phyloP scores from a whole-genome alignment of 164 flowering plant genomes.

The Vitis amurensis region DNA sequence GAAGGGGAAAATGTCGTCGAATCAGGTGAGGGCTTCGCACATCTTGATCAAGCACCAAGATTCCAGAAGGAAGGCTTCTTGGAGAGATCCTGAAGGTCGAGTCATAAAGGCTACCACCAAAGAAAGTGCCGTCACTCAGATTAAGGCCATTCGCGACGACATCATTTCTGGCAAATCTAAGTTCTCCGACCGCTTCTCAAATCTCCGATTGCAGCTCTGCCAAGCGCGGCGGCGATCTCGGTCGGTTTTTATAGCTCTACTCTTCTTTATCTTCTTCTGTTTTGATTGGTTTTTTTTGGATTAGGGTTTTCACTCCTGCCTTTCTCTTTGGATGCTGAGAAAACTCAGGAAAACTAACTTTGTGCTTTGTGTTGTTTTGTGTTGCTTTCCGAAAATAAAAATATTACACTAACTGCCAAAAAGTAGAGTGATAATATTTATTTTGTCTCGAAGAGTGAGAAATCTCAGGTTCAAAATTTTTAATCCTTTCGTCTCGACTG shows the following conservation, averaged over 20 bases:
- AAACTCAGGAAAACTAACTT: background rate
- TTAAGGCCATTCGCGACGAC: constrained; percentile 61
- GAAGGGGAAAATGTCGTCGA: constrained; percentile 29
- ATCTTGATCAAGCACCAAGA: constrained; percentile 90
- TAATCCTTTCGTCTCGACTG: too few relatives aligned
- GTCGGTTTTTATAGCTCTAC: constrained; percentile 32
- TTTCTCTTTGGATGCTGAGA: background rate
- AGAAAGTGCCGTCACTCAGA: constrained; percentile 74
- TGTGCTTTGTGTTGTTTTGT: too few relatives aligned
- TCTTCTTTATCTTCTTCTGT: background rate
- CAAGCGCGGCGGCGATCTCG: constrained; percentile 98
- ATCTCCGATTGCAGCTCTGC: constrained; percentile 95
- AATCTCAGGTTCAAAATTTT: too few relatives aligned
- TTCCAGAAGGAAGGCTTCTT: constrained; percentile 83
- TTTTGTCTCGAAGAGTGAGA: too few relatives aligned
- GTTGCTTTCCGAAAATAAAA: too few relatives aligned
- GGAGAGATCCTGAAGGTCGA: constrained; percentile 95
- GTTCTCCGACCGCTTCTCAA: constrained; percentile 70
- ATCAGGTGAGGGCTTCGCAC: constrained; percentile 58
- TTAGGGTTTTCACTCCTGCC: background rate
- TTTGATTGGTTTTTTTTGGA: too few relatives aligned
- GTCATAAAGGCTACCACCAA: constrained; percentile 64
- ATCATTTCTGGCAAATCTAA: constrained; percentile 70
- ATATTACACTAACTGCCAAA: too few relatives aligned
- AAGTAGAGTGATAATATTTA: too few relatives aligned